Conservation (phyloP, 768 basidiomycete species). For the Lentinula sp. region DNA sequence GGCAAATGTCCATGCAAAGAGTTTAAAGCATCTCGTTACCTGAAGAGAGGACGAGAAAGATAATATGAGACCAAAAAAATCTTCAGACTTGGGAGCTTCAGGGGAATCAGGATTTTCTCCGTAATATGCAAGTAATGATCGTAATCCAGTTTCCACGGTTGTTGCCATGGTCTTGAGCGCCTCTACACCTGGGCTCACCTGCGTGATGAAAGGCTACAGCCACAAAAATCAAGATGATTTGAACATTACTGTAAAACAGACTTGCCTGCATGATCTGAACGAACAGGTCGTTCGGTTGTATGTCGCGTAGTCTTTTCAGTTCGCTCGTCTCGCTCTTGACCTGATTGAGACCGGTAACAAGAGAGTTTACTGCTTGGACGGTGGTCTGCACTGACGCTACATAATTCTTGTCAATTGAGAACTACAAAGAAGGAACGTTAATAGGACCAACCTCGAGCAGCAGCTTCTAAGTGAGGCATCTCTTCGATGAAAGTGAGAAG, state of each 20-base stretch:
- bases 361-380: constrained; percentile 49
- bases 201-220: constrained; percentile 41
- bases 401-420: not conserved
- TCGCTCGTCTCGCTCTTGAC: constrained; percentile 51
- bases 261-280: constrained; percentile 63
- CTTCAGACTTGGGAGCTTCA: constrained; percentile 70
- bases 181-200: constrained; percentile 49
- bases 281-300: constrained; percentile 53
- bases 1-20: not conserved
- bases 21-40: constrained; percentile 28
- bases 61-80: constrained; percentile 73
- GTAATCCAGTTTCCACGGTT: constrained; percentile 55
- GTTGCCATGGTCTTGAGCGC: constrained; percentile 58
- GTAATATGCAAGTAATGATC: constrained; percentile 60
- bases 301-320: constrained; percentile 24
- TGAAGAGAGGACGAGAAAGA: constrained; percentile 71
- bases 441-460: constrained; percentile 58
- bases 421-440: not conserved
- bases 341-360: constrained; percentile 51
- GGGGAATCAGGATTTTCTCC: constrained; percentile 66
- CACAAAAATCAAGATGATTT: not conserved
- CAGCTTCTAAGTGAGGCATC: constrained; percentile 74
- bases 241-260: not conserved
- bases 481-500: constrained; percentile 75
- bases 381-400: constrained; percentile 73